Evolutionary conservation across 306 rosid genomes (phyloP), one percentile per base, ranked within the genome.

Genomic region (Fragaria ananassa): DNA sequence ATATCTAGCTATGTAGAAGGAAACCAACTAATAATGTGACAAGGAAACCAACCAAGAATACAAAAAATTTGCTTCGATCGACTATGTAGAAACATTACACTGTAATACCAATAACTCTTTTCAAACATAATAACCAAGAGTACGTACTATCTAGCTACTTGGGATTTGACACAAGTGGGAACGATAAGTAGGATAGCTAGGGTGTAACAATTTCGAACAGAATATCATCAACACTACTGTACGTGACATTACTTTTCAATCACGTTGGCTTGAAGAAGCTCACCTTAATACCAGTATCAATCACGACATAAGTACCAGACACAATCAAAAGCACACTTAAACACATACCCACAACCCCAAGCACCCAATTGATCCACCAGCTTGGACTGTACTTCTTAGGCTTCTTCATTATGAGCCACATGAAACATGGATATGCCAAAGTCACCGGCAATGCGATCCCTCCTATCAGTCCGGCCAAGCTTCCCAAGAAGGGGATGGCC

Each of bases 371-470:
- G 11, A 80, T 74, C 27, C 81, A 80, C 90, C 90, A 87, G 6
- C 54, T 76, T 14, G 56, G 25, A 42, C 81, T 27, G 45, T 60
- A 84, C 49, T 21, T 72, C 76, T 77, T 74, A 0, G 90, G 90
- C 47, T 80, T 84, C 68, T 84, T 87, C n/a, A 84, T 82, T 81
- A 77, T 77, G 41, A 87, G 64, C 90, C 90, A 87, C 90, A 84
- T 84, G 74, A 84, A 87, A 50, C 88, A 80, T 3, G 90, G 90
- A 70, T 82, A 87, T 7, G 85, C 88, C 34, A 84, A 72, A 9
- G 90, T 87, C 39, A 87, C 86, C 0, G 90, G 90, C 73, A 87
- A 31, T 2, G 88, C 81, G 0, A 87, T 77, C 21, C 90, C 90
- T 29, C 90, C 90, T 1, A 87, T 17, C 2, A 87, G 75, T 58